Evolutionary conservation across 1,139 yeast species (phyloP), one percentile per base, ranked within the genome.

Genomic region (Debaryomyces fabryi): DNA sequence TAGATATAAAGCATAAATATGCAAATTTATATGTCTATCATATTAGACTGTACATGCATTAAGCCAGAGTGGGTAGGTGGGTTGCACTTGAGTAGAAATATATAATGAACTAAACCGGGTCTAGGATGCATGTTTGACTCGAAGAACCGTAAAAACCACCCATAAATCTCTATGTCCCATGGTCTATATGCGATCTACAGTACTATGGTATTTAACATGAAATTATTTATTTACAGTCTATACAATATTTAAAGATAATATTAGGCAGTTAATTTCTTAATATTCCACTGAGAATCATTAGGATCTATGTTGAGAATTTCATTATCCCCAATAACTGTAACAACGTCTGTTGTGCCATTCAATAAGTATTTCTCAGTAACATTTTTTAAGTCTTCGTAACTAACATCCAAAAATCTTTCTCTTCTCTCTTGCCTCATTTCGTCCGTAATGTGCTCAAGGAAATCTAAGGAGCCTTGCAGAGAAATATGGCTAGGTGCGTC

Each of bases 401-500:
- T 72, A 15, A 89, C 89, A 50, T 79, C 85, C 48, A 93, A 72
- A 52, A 93, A 74, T 53, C 79, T 76, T 53, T 84, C 86, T 68
- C 99, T 83, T 65, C 96, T 81, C 50, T 72, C 73, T 65, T 92
- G 97, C 62, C 86, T 82, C 85, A 88, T 79, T 36, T 86, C 91
- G 58, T 88, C 91, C 30, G 86, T 82, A 40, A 93, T 78, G 0
- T 88, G 90, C 54, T 85, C 83, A 46, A 81, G 73, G 66, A 91
- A 89, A 36, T 76, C 69, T 21, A 79, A 66, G 52, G 82, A 72
- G 18, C 97, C 96, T 65, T 93, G 97, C 39, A 82, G 78, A 44
- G 89, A 80, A 18, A 91, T 85, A 61, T 92, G 86, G 42, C 82
- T 76, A 9, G 99, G 99, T 0, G 97, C 91, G 69, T 93, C 99